Evolutionary conservation across 2,329 filamentous ascomycete species (phyloP).

Genomic region (Fusarium circinatum): DNA sequence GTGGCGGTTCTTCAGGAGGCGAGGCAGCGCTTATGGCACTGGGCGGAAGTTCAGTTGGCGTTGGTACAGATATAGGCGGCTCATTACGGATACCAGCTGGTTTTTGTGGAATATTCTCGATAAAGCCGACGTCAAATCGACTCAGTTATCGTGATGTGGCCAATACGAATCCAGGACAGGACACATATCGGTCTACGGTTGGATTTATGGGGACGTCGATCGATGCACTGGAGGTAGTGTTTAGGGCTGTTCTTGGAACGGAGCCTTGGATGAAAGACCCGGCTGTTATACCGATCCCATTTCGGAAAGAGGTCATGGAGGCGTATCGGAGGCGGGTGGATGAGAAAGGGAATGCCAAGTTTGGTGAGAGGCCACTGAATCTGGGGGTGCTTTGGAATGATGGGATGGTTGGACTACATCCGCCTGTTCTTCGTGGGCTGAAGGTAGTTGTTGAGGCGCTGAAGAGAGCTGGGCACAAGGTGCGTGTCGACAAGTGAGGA

Average conservation of each 20-base stretch:
- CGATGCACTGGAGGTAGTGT: constrained; percentile 63
- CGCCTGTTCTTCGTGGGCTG: constrained; percentile 61
- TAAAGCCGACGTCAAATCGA: constrained; percentile 34
- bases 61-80: constrained; percentile 52
- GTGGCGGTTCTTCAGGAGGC: constrained; percentile 52
- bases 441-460: neutral
- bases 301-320: constrained; percentile 61
- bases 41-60: constrained; percentile 46
- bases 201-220: constrained; percentile 70
- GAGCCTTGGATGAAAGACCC: constrained; percentile 76
- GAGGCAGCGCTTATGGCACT: constrained; percentile 50
- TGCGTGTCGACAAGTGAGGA: rapidly evolving
- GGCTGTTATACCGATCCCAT: constrained; percentile 72
- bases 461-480: constrained; percentile 54
- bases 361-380: constrained; percentile 52
- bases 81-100: constrained; percentile 48
- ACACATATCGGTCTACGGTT: constrained; percentile 69
- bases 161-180: constrained; percentile 62
- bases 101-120: constrained; percentile 36
- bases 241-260: constrained; percentile 65
- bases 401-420: constrained; percentile 60
- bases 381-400: constrained; percentile 67
- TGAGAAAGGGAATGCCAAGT: neutral
- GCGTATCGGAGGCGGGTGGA: constrained; percentile 50
- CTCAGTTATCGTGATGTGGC: constrained; percentile 34